These are phyloP conservation scores for Xylariaceae sp. DNA, from an alignment of 2,329 filamentous ascomycete genomes.

Conservation along the genomic window DNA sequence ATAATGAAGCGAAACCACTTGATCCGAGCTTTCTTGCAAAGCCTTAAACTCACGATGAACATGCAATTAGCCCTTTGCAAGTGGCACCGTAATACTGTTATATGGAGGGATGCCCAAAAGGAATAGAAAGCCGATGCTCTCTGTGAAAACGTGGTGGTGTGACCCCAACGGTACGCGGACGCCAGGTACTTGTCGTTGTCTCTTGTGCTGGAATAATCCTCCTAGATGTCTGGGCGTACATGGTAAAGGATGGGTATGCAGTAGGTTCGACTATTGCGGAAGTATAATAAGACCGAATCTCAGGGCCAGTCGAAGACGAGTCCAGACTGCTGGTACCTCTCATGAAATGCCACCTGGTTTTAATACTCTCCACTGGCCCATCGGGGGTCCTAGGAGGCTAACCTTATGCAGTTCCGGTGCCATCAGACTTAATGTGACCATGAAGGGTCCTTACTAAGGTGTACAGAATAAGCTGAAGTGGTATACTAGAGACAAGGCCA, in stretches of 20 bases:
- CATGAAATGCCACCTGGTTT: slow-evolving; percentile 5
- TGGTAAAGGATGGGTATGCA: slow-evolving; percentile 7
- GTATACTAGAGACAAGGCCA: too few relatives aligned
- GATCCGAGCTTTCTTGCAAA: too few relatives aligned
- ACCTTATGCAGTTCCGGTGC: slow-evolving; percentile 10
- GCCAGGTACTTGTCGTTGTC: too few relatives aligned
- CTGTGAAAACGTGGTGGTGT: background rate
- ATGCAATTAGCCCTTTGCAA: too few relatives aligned
- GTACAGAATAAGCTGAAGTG: background rate
- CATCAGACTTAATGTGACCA: slow-evolving; percentile 12
- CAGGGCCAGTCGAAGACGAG: background rate
- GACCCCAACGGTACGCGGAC: background rate
- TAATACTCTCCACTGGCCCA: slow-evolving; percentile 3
- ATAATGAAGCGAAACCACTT: too few relatives aligned
- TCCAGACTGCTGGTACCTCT: slow-evolving; percentile 11
- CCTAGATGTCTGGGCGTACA: too few relatives aligned
- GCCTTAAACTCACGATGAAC: too few relatives aligned
- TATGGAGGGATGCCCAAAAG: background rate
- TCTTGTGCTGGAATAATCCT: too few relatives aligned
- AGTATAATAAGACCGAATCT: slow-evolving; percentile 3
- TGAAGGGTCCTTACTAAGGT: background rate
- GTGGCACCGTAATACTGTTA: too few relatives aligned
- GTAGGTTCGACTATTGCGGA: background rate
- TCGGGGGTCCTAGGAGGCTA: too few relatives aligned
- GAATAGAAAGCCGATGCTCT: background rate